Base-by-base conservation (phyloP, 2,329 filamentous ascomycete genomes). In the Epichloe elymi region DNA sequence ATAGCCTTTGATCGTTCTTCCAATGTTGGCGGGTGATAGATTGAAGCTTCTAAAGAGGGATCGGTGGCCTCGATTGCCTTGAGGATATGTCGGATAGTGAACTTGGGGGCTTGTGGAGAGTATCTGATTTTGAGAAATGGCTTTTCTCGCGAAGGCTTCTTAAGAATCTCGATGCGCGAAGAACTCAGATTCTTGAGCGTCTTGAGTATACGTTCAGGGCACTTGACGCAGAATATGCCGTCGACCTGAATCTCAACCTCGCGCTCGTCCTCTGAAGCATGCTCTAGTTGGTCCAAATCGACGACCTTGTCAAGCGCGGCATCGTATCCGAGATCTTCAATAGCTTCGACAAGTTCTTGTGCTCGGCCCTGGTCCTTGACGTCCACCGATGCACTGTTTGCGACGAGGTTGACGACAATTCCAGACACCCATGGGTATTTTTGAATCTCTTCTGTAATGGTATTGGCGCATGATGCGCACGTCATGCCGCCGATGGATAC, bases 1-100 rank as follows among this genome's bases (percentile, higher is more conserved):
- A 95, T 87, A 39, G 74, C 71, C 55, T 79, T 80, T 3, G 88
- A 87, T 10, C 86, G 79, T 60, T 95, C 87, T 65, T 95, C 90
- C 4, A 95, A 75, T 0, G 84, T 89, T 0, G 86, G 86, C 0
- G 87, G 83, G 56, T 91, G 87, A 61, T 88, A 83, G 12, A 96
- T 78, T 2, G 77, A 80, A 1, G 83, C 79, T 26, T 70, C 70
- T 54, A 95, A 85, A 0, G 73, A 76, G 1, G 75, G 69, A 59
- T 95, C 85, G 5, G 79, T 74, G 5, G 74, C 74, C 50, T 80
- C 73, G 48, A 96, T 85, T 2, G 79, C 74, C 12, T 72, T 68
- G 12, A 94, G 70, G 41, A 96, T 86, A 7, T 79, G 76, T 46
- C 91, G 79, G 56, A 95, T 78, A 0, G 87, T 95, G 59, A 95